Conservation (phyloP, 75 land plant genomes). For the Cunninghamia lanceolata region DNA sequence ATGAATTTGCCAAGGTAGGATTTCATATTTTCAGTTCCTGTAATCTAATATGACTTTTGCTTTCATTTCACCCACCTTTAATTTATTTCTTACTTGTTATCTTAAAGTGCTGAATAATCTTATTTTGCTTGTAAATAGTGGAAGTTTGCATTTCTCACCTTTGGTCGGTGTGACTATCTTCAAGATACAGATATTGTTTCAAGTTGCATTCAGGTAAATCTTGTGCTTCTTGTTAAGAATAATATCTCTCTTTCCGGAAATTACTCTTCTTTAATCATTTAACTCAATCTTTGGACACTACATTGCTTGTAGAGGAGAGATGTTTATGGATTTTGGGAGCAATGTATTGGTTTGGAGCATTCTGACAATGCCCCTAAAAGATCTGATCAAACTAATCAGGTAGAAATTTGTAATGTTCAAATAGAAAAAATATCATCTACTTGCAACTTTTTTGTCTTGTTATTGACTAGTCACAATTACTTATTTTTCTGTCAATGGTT, state of each 20-base stretch:
- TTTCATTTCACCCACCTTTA: neutral
- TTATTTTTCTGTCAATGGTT: neutral
- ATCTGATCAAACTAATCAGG: slow-evolving; percentile 43
- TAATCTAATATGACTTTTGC: neutral
- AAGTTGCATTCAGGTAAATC: slow-evolving; percentile 42
- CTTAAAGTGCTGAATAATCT: neutral
- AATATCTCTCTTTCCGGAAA: neutral
- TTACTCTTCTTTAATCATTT: neutral
- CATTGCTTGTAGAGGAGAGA: slow-evolving; percentile 33
- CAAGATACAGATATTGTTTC: slow-evolving; percentile 40
- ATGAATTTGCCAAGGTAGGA: slow-evolving; percentile 86
- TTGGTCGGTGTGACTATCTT: slow-evolving; percentile 49
- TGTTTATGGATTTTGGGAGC: slow-evolving; percentile 62
- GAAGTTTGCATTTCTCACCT: slow-evolving; percentile 52
- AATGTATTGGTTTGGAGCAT: slow-evolving; percentile 57
- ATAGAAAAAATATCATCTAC: neutral
- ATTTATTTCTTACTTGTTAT: neutral
- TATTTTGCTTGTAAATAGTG: slow-evolving; percentile 25
- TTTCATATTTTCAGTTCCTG: neutral
- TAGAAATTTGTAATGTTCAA: neutral
- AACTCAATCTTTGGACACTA: neutral
- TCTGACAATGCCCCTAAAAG: slow-evolving; percentile 45
- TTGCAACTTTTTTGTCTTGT: slow-evolving; percentile 1
- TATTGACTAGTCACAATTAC: neutral
- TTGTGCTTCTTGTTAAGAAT: neutral